These are phyloP conservation scores for Ogataea populi-albae DNA, from an alignment of 805 yeast genomes.

Conservation along the genomic window DNA sequence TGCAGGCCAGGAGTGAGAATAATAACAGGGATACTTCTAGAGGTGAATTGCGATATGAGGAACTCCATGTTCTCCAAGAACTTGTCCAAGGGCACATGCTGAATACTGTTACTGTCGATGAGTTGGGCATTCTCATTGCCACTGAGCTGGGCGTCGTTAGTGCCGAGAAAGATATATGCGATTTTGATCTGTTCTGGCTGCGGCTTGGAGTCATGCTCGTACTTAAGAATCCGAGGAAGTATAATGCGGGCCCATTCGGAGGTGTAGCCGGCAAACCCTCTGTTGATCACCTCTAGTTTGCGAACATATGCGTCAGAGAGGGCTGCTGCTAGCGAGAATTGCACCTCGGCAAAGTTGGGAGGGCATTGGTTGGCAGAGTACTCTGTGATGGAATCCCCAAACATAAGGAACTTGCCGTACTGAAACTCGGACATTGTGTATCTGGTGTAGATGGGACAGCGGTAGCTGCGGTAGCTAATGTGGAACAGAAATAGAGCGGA, in stretches of 20 bases:
- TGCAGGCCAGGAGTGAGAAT: slow-evolving; percentile 63
- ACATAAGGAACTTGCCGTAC: slow-evolving; percentile 28
- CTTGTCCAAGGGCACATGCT: slow-evolving; percentile 47
- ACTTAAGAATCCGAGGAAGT: slow-evolving; percentile 47
- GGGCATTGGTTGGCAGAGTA: slow-evolving; percentile 26
- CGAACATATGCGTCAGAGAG: slow-evolving; percentile 47
- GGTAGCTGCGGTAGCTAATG: too few species aligned
- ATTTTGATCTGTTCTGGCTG: slow-evolving; percentile 33
- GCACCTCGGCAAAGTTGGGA: slow-evolving; percentile 5
- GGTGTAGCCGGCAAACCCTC: slow-evolving; percentile 81
- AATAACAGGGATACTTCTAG: slow-evolving; percentile 48
- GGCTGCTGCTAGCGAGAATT: slow-evolving; percentile 32
- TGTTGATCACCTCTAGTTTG: slow-evolving; percentile 60
- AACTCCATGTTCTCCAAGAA: slow-evolving; percentile 46
- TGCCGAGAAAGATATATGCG: slow-evolving; percentile 70
- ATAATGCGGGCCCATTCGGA: slow-evolving; percentile 56
- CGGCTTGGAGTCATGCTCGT: slow-evolving; percentile 39
- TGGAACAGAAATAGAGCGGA: too few species aligned
- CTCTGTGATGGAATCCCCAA: slow-evolving; percentile 39
- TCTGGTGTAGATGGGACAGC: too few species aligned
- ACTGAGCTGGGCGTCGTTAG: slow-evolving; percentile 57
- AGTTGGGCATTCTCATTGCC: too few species aligned
- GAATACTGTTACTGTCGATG: slow-evolving; percentile 38
- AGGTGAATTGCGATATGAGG: slow-evolving; percentile 40
- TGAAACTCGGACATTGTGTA: slow-evolving; percentile 19